A percentile compares a stretch with the other conserved stretches of the same genome.
These are phyloP conservation scores for Neospora caninum DNA, from an alignment of 169 alveolate species.

Conservation along the genomic window DNA sequence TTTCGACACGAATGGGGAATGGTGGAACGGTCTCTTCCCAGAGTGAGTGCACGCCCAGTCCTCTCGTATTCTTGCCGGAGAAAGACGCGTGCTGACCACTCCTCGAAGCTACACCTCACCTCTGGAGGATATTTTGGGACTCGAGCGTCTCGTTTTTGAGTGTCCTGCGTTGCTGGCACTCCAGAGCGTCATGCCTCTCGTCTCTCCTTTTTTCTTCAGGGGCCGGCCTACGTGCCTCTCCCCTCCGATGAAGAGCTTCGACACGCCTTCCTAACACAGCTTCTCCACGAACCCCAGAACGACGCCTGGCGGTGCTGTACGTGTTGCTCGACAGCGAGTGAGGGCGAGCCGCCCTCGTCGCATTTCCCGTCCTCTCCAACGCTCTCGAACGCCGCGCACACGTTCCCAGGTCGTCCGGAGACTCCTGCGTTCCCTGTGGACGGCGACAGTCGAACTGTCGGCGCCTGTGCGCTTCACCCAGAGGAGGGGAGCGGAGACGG, in stretches of 20 bases:
- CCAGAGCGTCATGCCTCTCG: background rate
- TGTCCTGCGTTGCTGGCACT: background rate
- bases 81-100: background rate
- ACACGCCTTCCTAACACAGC: slow-evolving; percentile 19
- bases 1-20: too few species aligned
- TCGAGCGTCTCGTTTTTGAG: background rate
- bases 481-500: background rate
- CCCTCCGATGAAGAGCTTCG: slow-evolving; percentile 24
- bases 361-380: background rate
- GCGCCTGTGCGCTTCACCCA: background rate
- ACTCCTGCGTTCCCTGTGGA: too few species aligned
- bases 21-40: too few species aligned
- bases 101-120: background rate
- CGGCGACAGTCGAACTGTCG: background rate
- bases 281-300: background rate
- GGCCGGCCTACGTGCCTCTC: slow-evolving; percentile 19
- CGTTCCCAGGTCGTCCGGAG: background rate
- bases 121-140: background rate
- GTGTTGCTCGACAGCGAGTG: background rate
- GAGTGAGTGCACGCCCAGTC: too few species aligned
- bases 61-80: background rate
- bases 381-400: background rate
- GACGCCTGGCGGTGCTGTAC: background rate
- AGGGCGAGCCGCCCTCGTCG: background rate
- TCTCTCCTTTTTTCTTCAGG: background rate